phyloP scores from a whole-genome alignment of 257 asterid species.

The Cordia subcordata region DNA sequence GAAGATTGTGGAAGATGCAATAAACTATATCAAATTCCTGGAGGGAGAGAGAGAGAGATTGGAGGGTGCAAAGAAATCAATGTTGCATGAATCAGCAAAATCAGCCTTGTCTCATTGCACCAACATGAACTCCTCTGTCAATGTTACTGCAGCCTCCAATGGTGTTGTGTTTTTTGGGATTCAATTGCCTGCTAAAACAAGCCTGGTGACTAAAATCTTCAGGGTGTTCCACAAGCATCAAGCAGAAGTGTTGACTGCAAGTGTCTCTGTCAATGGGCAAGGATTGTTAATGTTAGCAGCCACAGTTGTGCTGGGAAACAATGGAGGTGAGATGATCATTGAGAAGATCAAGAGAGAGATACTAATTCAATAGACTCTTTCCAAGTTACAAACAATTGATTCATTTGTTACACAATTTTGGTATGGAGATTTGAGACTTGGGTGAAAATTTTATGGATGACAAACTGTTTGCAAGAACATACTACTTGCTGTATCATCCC shows the following conservation, averaged over 20 bases:
- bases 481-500: too few relatives aligned
- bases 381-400: conserved; percentile 5
- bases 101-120: conserved; percentile 25
- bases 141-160: conserved; percentile 24
- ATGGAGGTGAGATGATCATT: conserved; percentile 18
- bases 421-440: too few relatives aligned
- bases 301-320: conserved; percentile 30
- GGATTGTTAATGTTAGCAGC: conserved; percentile 35
- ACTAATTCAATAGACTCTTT: conserved; percentile 22
- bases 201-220: conserved; percentile 33
- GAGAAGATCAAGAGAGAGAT: conserved; percentile 50
- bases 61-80: conserved; percentile 39
- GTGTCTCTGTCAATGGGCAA: conserved; percentile 35
- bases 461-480: too few relatives aligned
- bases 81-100: conserved; percentile 10
- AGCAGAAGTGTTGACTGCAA: conserved; percentile 62
- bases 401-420: conserved; percentile 1
- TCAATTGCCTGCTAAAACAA: conserved; percentile 30
- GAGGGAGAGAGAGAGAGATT: conserved; percentile 47
- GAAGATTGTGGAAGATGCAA: conserved; percentile 38
- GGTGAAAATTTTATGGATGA: too few relatives aligned
- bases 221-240: conserved; percentile 41
- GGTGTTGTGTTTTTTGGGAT: conserved; percentile 48
- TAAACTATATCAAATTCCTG: conserved; percentile 38
- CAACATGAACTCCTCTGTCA: conserved; percentile 24